These are phyloP conservation scores for Penicillium antarcticum DNA, from an alignment of 495 filamentous ascomycete species.

Conservation along the genomic window DNA sequence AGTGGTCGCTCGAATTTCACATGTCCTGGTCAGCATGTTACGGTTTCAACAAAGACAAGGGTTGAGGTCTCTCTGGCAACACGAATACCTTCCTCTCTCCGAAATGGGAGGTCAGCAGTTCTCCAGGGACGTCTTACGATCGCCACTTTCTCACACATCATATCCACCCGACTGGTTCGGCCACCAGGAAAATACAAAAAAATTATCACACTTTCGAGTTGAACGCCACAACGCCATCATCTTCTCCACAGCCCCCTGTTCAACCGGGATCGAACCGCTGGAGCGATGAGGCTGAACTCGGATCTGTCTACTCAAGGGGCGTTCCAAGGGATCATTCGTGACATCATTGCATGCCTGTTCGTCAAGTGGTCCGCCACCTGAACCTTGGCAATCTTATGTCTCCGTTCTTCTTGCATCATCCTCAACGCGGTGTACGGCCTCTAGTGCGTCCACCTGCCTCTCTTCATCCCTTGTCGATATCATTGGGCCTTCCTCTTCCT, in stretches of 20 bases:
- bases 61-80: neutral
- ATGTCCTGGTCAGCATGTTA: conserved; percentile 1
- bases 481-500: conserved; percentile 2
- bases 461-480: conserved; percentile 13
- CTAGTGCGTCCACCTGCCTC: conserved; percentile 2
- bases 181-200: conserved; percentile 1
- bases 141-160: conserved; percentile 14
- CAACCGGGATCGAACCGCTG: conserved; percentile 5
- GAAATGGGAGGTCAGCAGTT: conserved; percentile 4
- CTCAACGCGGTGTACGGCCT: conserved; percentile 7
- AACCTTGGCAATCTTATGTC: conserved; percentile 20
- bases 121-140: neutral
- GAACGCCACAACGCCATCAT: conserved; percentile 13
- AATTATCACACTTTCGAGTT: neutral
- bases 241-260: conserved; percentile 10
- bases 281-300: conserved; percentile 4
- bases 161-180: conserved; percentile 24
- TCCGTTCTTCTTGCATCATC: conserved; percentile 10
- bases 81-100: neutral
- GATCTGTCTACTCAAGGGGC: conserved; percentile 19
- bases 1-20: neutral
- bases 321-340: conserved; percentile 18
- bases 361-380: conserved; percentile 23
- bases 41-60: neutral
- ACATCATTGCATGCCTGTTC: conserved; percentile 30